Evolutionary conservation across 2,329 filamentous ascomycete genomes (phyloP).

Genomic region (Zymoseptoria passerinii): DNA sequence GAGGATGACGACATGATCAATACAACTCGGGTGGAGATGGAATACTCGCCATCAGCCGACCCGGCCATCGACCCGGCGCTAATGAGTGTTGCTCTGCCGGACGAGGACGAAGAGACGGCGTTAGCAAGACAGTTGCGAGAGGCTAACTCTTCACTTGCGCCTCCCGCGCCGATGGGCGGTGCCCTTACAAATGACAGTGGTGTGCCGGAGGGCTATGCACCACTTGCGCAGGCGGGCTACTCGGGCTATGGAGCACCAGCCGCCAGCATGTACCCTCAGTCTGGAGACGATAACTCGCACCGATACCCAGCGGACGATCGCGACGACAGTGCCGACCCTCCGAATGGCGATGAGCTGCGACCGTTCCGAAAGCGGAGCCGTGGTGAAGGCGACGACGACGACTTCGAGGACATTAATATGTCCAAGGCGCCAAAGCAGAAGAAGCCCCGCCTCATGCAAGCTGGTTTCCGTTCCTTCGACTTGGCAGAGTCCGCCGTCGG

Average conservation of each 20-base stretch:
- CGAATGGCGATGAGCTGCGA: slow-evolving; percentile 14
- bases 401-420: slow-evolving; percentile 32
- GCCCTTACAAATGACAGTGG: slow-evolving; percentile 13
- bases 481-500: slow-evolving; percentile 21
- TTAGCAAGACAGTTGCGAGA: slow-evolving; percentile 24
- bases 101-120: slow-evolving; percentile 22
- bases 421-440: slow-evolving; percentile 27
- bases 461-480: slow-evolving; percentile 26
- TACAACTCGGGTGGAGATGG: slow-evolving; percentile 33
- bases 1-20: slow-evolving; percentile 35
- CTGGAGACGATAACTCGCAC: slow-evolving; percentile 19
- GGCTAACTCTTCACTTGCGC: slow-evolving; percentile 24
- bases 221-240: slow-evolving; percentile 23
- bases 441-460: slow-evolving; percentile 27
- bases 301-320: slow-evolving; percentile 20
- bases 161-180: slow-evolving; percentile 23
- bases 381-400: slow-evolving; percentile 23
- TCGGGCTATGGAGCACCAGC: slow-evolving; percentile 22
- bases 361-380: slow-evolving; percentile 24
- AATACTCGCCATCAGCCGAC: slow-evolving; percentile 33
- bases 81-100: slow-evolving; percentile 12
- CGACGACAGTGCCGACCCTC: slow-evolving; percentile 22
- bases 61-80: slow-evolving; percentile 30
- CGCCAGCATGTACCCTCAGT: slow-evolving; percentile 26
- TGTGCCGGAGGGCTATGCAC: slow-evolving; percentile 26